Evolutionary conservation across 2,329 filamentous ascomycete genomes (phyloP).

Genomic region (Monilinia aucupariae): DNA sequence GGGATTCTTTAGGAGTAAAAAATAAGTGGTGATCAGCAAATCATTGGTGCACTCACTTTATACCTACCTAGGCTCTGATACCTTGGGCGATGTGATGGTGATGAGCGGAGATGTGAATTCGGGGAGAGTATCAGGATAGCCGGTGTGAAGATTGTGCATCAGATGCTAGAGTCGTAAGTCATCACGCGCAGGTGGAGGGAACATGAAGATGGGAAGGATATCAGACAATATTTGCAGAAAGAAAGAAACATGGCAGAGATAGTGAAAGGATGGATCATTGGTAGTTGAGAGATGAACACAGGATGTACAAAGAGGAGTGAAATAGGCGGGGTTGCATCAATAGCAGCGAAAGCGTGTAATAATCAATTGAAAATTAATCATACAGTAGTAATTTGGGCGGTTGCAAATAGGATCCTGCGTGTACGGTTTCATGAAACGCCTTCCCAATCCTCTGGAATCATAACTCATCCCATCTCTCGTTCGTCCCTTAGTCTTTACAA

Average conservation of each 20-base stretch:
- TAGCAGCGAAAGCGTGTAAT: background rate
- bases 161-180: background rate
- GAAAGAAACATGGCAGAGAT: background rate
- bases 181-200: background rate
- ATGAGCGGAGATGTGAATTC: background rate
- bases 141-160: background rate
- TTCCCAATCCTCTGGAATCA: too few species aligned
- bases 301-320: slow-evolving; percentile 3
- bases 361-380: slow-evolving; percentile 4
- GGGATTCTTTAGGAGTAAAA: slow-evolving; percentile 55
- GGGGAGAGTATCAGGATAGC: background rate
- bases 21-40: slow-evolving; percentile 32
- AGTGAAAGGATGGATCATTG: background rate
- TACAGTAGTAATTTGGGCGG: too few species aligned
- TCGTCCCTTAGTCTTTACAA: too few species aligned
- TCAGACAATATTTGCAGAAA: background rate
- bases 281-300: background rate
- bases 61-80: background rate
- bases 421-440: too few species aligned
- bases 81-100: background rate
- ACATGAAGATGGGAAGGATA: background rate
- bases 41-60: background rate
- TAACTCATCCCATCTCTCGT: too few species aligned
- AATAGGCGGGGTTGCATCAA: background rate
- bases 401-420: too few species aligned